Conservation (phyloP, 139 green algal species). For the Limnomonas spitsbergensis region DNA sequence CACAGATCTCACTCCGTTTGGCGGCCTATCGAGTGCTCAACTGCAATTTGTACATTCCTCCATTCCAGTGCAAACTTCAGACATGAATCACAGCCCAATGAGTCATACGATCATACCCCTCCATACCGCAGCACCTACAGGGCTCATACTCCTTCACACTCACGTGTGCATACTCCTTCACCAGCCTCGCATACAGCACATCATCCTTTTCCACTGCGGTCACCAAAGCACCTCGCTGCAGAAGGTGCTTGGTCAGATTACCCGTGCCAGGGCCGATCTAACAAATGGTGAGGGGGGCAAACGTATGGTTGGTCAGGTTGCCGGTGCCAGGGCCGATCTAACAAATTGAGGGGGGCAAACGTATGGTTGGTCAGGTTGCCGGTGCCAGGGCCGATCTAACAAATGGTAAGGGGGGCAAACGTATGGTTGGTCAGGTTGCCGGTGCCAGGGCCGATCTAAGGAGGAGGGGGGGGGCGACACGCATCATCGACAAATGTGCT, state of each 20-base stretch:
- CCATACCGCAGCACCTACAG: too few species aligned
- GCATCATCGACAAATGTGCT: constrained; percentile 83
- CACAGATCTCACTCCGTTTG: too few species aligned
- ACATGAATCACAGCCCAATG: too few species aligned
- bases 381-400: constrained; percentile 73
- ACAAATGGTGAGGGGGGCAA: too few species aligned
- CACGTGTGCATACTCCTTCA: constrained; percentile 37
- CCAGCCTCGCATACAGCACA: constrained; percentile 40
- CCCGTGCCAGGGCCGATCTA: constrained; percentile 78
- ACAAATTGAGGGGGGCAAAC: too few species aligned
- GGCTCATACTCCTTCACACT: too few species aligned
- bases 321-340: constrained; percentile 77
- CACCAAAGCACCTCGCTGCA: constrained; percentile 65
- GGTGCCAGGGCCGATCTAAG: constrained; percentile 70
- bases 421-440: constrained; percentile 85
- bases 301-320: constrained; percentile 82
- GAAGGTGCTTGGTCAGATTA: constrained; percentile 81
- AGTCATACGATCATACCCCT: too few species aligned
- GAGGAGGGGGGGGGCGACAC: too few species aligned
- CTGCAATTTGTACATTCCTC: too few species aligned
- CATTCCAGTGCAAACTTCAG: too few species aligned
- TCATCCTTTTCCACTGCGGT: constrained; percentile 93
- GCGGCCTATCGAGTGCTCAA: too few species aligned
- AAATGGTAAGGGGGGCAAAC: too few species aligned
- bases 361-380: constrained; percentile 85